Percentiles rank a stretch among this genome's conserved stretches.
phyloP scores from a whole-genome alignment of 73 alveolate genomes.

The Durusdinium trenchii region DNA sequence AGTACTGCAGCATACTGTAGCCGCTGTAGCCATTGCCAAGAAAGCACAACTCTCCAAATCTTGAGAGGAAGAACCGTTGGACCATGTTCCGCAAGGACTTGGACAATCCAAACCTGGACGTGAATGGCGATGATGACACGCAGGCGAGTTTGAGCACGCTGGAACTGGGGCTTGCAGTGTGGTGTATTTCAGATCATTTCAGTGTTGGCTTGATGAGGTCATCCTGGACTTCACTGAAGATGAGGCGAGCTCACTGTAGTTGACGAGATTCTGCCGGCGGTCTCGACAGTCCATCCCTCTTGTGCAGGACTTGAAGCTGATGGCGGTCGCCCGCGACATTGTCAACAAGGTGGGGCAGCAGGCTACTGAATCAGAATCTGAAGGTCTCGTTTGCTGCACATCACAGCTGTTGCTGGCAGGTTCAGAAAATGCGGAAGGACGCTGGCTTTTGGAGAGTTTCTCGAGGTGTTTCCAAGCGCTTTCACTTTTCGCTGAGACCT shows the following conservation, averaged over 20 bases:
- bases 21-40: too few species aligned
- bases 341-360: slow-evolving; percentile 75
- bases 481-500: background rate
- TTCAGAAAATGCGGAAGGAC: slow-evolving; percentile 94
- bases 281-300: too few species aligned
- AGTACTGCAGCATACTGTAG: too few species aligned
- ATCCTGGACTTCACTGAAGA: slow-evolving; percentile 71
- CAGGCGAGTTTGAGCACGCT: background rate
- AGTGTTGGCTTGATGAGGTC: background rate
- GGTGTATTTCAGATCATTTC: background rate
- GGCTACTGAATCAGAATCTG: background rate
- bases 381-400: too few species aligned
- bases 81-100: too few species aligned
- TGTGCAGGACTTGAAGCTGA: slow-evolving; percentile 58
- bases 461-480: background rate
- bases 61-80: too few species aligned
- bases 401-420: background rate
- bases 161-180: background rate
- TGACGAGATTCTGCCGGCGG: background rate
- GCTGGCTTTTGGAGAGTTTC: background rate
- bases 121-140: slow-evolving; percentile 72
- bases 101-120: slow-evolving; percentile 85
- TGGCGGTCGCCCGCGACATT: slow-evolving; percentile 71
- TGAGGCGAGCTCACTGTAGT: background rate
- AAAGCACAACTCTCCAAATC: too few species aligned